Evolutionary conservation across 2,329 filamentous ascomycete genomes (phyloP).

Genomic region (Aspergillus phoenicis): DNA sequence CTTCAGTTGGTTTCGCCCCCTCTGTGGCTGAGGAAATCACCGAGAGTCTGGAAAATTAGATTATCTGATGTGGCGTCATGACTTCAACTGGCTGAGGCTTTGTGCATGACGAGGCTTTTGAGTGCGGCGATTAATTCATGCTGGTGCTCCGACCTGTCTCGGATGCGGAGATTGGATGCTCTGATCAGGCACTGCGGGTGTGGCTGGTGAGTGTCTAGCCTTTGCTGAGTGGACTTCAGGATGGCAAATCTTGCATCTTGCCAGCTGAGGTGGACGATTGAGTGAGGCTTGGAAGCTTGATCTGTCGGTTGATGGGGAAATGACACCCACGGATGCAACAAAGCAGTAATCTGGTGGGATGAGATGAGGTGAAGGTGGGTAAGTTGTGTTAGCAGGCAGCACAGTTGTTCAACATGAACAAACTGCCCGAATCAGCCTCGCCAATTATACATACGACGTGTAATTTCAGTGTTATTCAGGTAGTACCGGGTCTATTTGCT

Average conservation of each 20-base stretch:
- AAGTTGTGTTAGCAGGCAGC: background rate
- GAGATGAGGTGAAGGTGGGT: background rate
- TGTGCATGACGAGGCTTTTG: background rate
- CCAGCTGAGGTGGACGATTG: background rate
- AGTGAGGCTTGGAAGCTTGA: slow-evolving; percentile 1
- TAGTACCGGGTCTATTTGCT: too few relatives aligned
- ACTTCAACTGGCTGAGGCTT: background rate
- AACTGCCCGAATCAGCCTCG: background rate
- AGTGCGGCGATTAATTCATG: background rate
- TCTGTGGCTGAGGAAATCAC: slow-evolving; percentile 1
- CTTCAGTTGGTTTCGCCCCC: background rate
- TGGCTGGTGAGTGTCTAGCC: background rate
- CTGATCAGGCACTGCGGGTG: background rate
- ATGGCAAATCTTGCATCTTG: background rate
- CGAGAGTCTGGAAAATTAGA: background rate
- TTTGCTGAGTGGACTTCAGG: background rate
- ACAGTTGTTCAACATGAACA: background rate
- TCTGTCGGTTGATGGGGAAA: background rate
- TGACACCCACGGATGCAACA: background rate
- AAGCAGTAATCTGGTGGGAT: background rate
- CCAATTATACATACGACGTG: background rate
- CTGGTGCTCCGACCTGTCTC: background rate
- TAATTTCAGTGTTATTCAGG: background rate
- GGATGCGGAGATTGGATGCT: background rate
- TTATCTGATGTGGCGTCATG: background rate